Percentiles rank a stretch among this genome's conserved stretches.
phyloP scores from a whole-genome alignment of 2,329 filamentous ascomycete genomes.

The Beauveria caledonica region DNA sequence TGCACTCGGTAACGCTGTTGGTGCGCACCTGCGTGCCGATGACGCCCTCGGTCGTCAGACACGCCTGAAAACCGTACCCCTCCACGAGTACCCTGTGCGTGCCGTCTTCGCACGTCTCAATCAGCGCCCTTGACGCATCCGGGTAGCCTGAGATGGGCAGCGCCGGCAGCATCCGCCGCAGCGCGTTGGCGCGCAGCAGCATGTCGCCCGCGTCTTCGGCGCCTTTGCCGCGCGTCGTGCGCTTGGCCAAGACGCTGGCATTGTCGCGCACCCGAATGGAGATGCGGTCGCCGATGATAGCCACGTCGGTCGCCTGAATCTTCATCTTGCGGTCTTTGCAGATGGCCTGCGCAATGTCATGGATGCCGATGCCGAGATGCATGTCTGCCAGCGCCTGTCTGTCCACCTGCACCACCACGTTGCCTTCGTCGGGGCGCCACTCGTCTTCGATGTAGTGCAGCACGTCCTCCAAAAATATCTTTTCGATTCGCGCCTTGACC shows the following conservation, averaged over 20 bases:
- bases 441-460: constrained; percentile 78
- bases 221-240: constrained; percentile 37
- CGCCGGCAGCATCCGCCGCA: constrained; percentile 72
- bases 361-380: constrained; percentile 67
- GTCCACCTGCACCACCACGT: constrained; percentile 76
- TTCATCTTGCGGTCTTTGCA: constrained; percentile 77
- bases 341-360: constrained; percentile 70
- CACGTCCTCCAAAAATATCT: constrained; percentile 80
- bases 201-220: constrained; percentile 39
- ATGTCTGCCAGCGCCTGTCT: constrained; percentile 69
- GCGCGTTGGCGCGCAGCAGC: constrained; percentile 71
- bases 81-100: constrained; percentile 77
- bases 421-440: constrained; percentile 70
- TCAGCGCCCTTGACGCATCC: constrained; percentile 77
- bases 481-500: constrained; percentile 89
- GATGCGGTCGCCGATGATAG: constrained; percentile 53
- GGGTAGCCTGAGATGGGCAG: constrained; percentile 89
- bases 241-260: constrained; percentile 39
- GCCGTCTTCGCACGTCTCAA: constrained; percentile 66
- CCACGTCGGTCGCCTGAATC: constrained; percentile 57
- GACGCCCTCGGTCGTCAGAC: constrained; percentile 91
- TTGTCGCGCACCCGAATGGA: constrained; percentile 62
- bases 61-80: constrained; percentile 81
- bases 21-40: constrained; percentile 65
- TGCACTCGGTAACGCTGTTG: constrained; percentile 87